Evolutionary conservation across 176 grass and related monocot species (phyloP).

Genomic region (barley (Hordeum vulgare)): DNA sequence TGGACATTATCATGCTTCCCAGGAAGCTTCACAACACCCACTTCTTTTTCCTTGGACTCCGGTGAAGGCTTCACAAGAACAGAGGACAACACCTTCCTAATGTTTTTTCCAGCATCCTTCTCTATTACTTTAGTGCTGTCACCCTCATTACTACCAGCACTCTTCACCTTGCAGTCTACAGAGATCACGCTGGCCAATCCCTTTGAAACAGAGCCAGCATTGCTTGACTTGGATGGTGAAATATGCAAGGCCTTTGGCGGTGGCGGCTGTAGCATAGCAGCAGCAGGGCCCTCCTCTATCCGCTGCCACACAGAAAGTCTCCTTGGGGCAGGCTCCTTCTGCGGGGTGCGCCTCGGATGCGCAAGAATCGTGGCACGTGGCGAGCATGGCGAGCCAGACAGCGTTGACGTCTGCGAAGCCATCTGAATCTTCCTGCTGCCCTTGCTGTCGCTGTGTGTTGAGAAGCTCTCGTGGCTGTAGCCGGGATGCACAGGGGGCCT

Average conservation of each 20-base stretch:
- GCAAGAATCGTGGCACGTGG: background rate
- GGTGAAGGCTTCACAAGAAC: conserved; percentile 38
- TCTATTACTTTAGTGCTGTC: conserved; percentile 38
- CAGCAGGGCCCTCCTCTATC: conserved; percentile 66
- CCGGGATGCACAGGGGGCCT: conserved; percentile 16
- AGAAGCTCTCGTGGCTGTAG: conserved; percentile 9
- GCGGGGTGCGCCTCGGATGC: conserved; percentile 18
- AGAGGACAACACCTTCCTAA: conserved; percentile 36
- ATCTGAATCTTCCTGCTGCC: conserved; percentile 50
- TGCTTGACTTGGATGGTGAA: conserved; percentile 36
- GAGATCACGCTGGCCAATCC: conserved; percentile 33
- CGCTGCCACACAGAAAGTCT: conserved; percentile 88
- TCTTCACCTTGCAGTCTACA: conserved; percentile 31
- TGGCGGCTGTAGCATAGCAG: background rate
- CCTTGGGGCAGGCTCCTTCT: conserved; percentile 33
- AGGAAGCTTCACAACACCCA: conserved; percentile 29
- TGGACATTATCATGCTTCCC: conserved; percentile 19
- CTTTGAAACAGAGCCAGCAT: conserved; percentile 12
- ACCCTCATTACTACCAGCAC: conserved; percentile 29
- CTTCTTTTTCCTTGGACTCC: conserved; percentile 37
- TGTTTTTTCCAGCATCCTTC: conserved; percentile 53
- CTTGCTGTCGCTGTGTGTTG: conserved; percentile 33
- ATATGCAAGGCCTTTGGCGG: conserved; percentile 31
- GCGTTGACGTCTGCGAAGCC: background rate
- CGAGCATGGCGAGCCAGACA: background rate